Base-by-base conservation (phyloP, 1,284 basidiomycete species). In the Phylloporus sp. region DNA sequence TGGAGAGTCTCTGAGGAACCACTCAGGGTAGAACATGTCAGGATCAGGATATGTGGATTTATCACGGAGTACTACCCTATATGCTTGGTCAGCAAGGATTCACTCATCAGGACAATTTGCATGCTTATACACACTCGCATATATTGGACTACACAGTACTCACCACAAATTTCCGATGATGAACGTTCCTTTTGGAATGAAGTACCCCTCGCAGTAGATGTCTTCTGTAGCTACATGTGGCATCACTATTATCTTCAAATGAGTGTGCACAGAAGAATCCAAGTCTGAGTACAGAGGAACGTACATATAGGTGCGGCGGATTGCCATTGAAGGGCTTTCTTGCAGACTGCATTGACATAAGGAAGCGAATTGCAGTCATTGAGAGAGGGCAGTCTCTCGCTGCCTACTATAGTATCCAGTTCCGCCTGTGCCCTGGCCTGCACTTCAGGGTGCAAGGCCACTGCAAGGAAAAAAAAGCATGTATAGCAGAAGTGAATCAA, bases 111-210 rank as follows among this genome's bases (percentile, higher is more conserved):
- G 4, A 6, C 3, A 18, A 49, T 46, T 34, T 8, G 2, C 15
- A 17, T 15, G 10, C n/a, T 32, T 4, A 18, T 10, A 37, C 51
- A 49, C 4, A 20, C 20, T 15, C 11, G 2, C 29, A 37, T 17
- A 42, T 6, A 22, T 6, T 6, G 20, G 18, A 6, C 15, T 37
- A 37, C 34, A 6, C 8, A 2, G 44, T 28, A 59, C 67, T 56
- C 22, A 73, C 72, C 70, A 71, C 4, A 61, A 13, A 24, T 74
- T 76, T 46, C 66, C 56, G 6, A 77, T 40, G 10, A 78, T 66
- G 6, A 56, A 29, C 3, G 75, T 70, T 26, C 77, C 79, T 64
- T 82, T 80, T 0, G 81, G 81, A 24, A 84, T 78, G 13, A 77
- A 58, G 61, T 76, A 77, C 11, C 77, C 78, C 5, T 72, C 47